phyloP scores from a whole-genome alignment of 257 asterid species.

The Cruciata laevipes region DNA sequence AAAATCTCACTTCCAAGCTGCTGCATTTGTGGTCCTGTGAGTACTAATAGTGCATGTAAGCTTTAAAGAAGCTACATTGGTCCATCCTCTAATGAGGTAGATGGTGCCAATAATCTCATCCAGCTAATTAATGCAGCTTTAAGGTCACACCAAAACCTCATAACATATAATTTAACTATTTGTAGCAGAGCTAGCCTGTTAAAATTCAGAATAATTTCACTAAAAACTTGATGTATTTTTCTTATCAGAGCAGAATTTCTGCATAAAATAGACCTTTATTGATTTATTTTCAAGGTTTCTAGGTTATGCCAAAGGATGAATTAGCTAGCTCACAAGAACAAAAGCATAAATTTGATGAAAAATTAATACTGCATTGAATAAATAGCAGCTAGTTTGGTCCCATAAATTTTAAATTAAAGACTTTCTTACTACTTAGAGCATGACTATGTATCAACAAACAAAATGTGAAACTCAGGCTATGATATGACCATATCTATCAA shows the following conservation, averaged over 20 bases:
- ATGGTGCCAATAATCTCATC: constrained; percentile 41
- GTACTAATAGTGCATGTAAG: constrained; percentile 43
- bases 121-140: constrained; percentile 18
- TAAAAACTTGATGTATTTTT: neutral
- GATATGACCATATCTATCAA: constrained; percentile 11
- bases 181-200: neutral
- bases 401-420: constrained; percentile 23
- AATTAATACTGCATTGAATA: neutral
- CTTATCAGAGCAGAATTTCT: neutral
- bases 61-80: constrained; percentile 61
- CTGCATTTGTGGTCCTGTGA: constrained; percentile 53
- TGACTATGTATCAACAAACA: constrained; percentile 9
- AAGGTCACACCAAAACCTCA: constrained; percentile 29
- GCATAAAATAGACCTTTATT: neutral
- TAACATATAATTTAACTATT: neutral
- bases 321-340: constrained; percentile 15
- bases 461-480: constrained; percentile 15
- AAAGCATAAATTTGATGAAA: constrained; percentile 32
- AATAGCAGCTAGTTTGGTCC: constrained; percentile 44
- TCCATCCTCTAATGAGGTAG: constrained; percentile 51
- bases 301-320: constrained; percentile 10
- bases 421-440: constrained; percentile 18
- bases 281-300: neutral
- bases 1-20: neutral
- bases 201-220: neutral